Evolutionary conservation across 495 filamentous ascomycete genomes (phyloP), one percentile per base, ranked within the genome.

Genomic region (Rusavskia elegans): DNA sequence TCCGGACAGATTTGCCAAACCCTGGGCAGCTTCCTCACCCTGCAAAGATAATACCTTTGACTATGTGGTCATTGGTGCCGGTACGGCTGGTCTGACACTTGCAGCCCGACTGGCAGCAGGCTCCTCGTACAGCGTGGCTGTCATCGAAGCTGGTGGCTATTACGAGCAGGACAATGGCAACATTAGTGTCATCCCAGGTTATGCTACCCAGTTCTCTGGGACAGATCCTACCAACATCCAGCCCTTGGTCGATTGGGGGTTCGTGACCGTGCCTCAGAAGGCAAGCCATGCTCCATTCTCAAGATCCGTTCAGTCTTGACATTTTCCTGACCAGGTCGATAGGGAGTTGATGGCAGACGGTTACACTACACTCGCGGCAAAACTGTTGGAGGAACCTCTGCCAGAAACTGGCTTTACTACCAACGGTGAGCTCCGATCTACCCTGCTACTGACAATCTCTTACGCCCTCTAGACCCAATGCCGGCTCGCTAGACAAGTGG

Each of bases 111-210:
- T 71, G 6, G 67, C 68, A 1, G 57, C 71, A 51, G 51, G 61
- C 19, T 40, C 53, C 0, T 62, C 53, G 10, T 48, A 57, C 39
- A 55, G 42, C 2, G 68, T 76, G 2, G 72, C 69, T 0, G 59
- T 81, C 11, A 61, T 82, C 20, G 79, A 82, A 63, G 76, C 78
- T 0, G 78, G 79, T 4, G 68, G 67, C 0, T 65, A 70, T 50
- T 81, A 80, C 51, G 69, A 81, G 58, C 3, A 21, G 9, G 64
- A 68, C 59, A 61, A 67, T 57, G 58, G 71, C 49, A 63, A 76
- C 50, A 57, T 51, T 13, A 65, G 53, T 50, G 53, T 60, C 23
- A 59, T 78, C 14, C 74, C 73, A 3, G 57, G 39, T 14, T 64
- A 60, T 30, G 54, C 41, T 14, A 48, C 59, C 19, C 23, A 68